phyloP scores from a whole-genome alignment of 75 land plant genomes.

The Chamaecyparis obtusa region DNA sequence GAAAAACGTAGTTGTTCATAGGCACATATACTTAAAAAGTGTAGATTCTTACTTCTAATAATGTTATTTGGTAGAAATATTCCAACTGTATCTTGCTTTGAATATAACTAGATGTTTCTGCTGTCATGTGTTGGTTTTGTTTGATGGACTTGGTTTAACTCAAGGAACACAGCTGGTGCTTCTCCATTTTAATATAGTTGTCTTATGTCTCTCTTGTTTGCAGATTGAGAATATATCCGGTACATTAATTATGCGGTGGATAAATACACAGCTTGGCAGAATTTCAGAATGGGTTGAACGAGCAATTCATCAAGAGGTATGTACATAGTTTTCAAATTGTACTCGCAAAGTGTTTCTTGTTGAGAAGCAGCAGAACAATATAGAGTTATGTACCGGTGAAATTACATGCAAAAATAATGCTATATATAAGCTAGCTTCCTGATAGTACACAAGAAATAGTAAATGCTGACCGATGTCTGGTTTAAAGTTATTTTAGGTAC shows the following conservation, averaged over 20 bases:
- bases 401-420: no score
- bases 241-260: slow-evolving; percentile 82
- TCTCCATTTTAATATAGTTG: background rate
- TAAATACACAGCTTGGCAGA: slow-evolving; percentile 80
- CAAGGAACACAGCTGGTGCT: background rate
- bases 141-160: background rate
- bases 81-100: background rate
- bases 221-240: slow-evolving; percentile 62
- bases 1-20: background rate
- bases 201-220: background rate
- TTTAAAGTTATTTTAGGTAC: no score
- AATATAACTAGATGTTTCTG: background rate
- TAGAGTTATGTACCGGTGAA: no score
- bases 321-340: background rate
- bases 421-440: no score
- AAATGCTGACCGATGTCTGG: no score
- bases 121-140: background rate
- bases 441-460: no score
- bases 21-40: background rate
- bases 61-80: background rate
- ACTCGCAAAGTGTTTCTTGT: background rate
- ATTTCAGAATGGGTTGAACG: slow-evolving; percentile 84
- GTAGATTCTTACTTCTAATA: background rate
- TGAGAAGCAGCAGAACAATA: no score
- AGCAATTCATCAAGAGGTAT: slow-evolving; percentile 79